Base-by-base conservation (phyloP, 805 yeast genomes). In the Suhomyces xylopsoci region DNA sequence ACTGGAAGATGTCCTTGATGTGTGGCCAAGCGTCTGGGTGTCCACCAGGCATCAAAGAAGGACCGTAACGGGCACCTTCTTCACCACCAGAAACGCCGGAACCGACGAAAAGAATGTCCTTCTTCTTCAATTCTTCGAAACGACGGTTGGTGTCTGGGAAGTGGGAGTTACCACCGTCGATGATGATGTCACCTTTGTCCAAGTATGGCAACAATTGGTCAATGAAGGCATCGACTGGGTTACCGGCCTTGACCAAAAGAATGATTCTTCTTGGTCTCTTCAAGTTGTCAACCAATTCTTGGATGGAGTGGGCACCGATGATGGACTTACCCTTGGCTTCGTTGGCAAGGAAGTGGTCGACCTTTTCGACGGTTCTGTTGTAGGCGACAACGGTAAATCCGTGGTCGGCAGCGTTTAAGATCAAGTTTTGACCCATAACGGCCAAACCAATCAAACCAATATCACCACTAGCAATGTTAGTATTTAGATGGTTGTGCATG, bases 31-130 rank as follows among this genome's bases (percentile, higher is more conserved):
- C 99, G 67, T 89, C 97, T 64, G 80, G 82, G 70, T 90, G 88
- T 73, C 99, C 99, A 85, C 99, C 99, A 65, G 99, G 99, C 99
- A 93, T 93, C 76, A 93, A 83, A 58, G 98, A 92, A 58, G 99
- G 99, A 69, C 99, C 99, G 77, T 88, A 83, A 79, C 99, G 90
- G 66, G 99, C 99, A 82, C 99, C 99, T 76, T 93, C 99, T 80
- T 93, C 99, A 82, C 99, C 99, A 78, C 99, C 99, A 64, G 98
- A 93, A 60, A 94, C 98, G 88, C 99, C 99, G 58, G 97, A 92
- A 68, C 99, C 99, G 59, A 93, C 98, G 64, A 90, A 94, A 61
- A 83, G 78, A 69, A 92, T 85, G 44, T 96, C 98, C 81, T 93
- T 85, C 53, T 76, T 79, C 74, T 87, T 84, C 73, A 93, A 83